Evolutionary conservation across 2,329 filamentous ascomycete species (phyloP).

Genomic region (Botrytis elliptica): DNA sequence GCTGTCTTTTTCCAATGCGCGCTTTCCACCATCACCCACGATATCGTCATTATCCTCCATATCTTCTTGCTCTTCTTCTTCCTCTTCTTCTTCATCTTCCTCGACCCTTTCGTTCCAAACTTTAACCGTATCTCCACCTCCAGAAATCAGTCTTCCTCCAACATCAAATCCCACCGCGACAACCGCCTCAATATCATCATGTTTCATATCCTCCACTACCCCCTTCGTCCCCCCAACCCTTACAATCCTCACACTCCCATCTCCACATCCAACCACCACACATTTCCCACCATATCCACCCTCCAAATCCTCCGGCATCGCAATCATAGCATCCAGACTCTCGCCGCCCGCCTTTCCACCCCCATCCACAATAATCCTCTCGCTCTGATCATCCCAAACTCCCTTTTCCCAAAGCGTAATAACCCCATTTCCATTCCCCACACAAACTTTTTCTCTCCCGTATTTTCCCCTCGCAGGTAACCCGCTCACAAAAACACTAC

Average conservation of each 20-base stretch:
- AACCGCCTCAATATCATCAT: constrained; percentile 87
- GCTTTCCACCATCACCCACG: constrained; percentile 39
- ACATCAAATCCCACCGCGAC: constrained; percentile 81
- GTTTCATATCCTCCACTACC: constrained; percentile 61
- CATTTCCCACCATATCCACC: constrained; percentile 64
- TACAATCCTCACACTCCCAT: constrained; percentile 76
- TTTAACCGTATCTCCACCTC: constrained; percentile 81
- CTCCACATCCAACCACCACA: constrained; percentile 76
- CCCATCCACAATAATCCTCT: constrained; percentile 74
- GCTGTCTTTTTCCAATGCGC: constrained; percentile 29
- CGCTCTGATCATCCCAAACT: constrained; percentile 92
- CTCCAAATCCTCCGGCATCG: constrained; percentile 65
- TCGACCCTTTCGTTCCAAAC: constrained; percentile 79
- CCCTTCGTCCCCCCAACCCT: constrained; percentile 71
- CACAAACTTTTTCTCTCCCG: constrained; percentile 73
- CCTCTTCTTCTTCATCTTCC: constrained; percentile 47
- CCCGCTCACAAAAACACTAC: constrained; percentile 73
- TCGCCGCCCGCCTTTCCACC: constrained; percentile 63
- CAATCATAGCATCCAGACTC: constrained; percentile 73
- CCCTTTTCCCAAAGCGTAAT: constrained; percentile 93
- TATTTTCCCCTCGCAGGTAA: constrained; percentile 64
- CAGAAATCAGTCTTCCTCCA: constrained; percentile 81
- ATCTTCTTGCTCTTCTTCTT: constrained; percentile 48
- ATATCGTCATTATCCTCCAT: constrained; percentile 43
- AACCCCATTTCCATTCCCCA: constrained; percentile 74